Conservation (phyloP, 768 basidiomycete species). For the Mycena rebaudengoi region DNA sequence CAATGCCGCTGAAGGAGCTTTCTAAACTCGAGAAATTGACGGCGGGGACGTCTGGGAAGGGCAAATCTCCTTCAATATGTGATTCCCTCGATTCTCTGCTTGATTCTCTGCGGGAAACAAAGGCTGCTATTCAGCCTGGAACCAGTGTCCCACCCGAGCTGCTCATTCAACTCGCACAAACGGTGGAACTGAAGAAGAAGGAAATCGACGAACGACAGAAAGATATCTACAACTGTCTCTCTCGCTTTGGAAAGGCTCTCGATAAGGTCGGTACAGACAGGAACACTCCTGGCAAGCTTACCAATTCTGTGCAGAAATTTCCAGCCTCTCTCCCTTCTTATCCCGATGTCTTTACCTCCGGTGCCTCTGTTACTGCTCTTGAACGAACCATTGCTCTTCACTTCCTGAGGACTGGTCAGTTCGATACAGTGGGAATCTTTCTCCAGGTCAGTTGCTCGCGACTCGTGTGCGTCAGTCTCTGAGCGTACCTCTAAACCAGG, state of each 20-base stretch:
- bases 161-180: conserved; percentile 59
- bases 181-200: conserved; percentile 78
- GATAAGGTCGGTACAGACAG: conserved; percentile 74
- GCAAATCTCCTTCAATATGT: conserved; percentile 60
- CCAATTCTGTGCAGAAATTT: conserved; percentile 58
- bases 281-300: neutral
- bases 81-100: conserved; percentile 75
- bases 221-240: conserved; percentile 81
- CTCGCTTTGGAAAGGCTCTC: conserved; percentile 83
- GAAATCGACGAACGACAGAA: conserved; percentile 90
- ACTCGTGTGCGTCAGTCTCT: conserved; percentile 2
- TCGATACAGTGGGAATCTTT: conserved; percentile 79
- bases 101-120: conserved; percentile 62
- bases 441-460: conserved; percentile 58
- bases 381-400: conserved; percentile 79
- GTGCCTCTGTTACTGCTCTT: conserved; percentile 65
- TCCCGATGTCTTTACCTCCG: conserved; percentile 70
- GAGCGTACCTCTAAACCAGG: conserved; percentile 49
- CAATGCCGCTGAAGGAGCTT: conserved; percentile 79
- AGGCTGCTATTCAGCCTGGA: conserved; percentile 58
- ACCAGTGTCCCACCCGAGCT: conserved; percentile 54
- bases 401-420: conserved; percentile 83
- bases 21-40: conserved; percentile 77
- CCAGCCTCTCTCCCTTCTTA: conserved; percentile 69
- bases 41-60: conserved; percentile 51